Evolutionary conservation across 345 rosid species (phyloP).

Genomic region (Sonneratia caseolaris): DNA sequence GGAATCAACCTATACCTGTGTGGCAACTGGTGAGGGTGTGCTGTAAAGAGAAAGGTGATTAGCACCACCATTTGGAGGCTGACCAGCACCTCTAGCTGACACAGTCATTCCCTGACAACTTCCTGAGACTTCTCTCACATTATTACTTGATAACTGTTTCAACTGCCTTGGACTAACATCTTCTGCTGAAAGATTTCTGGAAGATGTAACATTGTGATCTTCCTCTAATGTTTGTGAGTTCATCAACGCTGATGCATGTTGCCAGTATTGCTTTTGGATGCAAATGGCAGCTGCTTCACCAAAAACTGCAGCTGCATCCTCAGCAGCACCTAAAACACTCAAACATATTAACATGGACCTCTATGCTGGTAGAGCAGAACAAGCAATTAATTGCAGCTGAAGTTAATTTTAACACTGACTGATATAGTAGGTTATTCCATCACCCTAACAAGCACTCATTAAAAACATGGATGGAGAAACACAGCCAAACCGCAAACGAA

Average conservation of each 20-base stretch:
- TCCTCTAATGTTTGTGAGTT: slow-evolving; percentile 38
- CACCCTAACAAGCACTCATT: background rate
- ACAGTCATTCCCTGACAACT: slow-evolving; percentile 40
- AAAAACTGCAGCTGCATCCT: slow-evolving; percentile 74
- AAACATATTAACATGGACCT: background rate
- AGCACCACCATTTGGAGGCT: slow-evolving; percentile 58
- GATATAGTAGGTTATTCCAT: background rate
- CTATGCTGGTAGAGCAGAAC: background rate
- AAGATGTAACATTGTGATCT: slow-evolving; percentile 41
- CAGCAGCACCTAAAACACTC: slow-evolving; percentile 63
- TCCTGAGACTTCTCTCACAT: slow-evolving; percentile 60
- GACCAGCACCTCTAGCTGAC: slow-evolving; percentile 37
- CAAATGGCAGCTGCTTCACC: slow-evolving; percentile 80
- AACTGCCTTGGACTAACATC: slow-evolving; percentile 60
- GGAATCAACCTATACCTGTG: slow-evolving; percentile 44
- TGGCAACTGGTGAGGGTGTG: slow-evolving; percentile 82
- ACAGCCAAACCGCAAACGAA: background rate
- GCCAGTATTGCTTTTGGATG: slow-evolving; percentile 72
- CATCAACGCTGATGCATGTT: slow-evolving; percentile 34
- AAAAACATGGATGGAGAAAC: too few relatives aligned
- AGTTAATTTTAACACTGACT: background rate
- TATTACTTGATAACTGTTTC: slow-evolving; percentile 60
- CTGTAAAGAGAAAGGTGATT: slow-evolving; percentile 58
- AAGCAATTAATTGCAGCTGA: background rate
- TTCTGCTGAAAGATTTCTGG: slow-evolving; percentile 36